phyloP scores from a whole-genome alignment of 2,329 filamentous ascomycete species.

The Eutypella sp. region DNA sequence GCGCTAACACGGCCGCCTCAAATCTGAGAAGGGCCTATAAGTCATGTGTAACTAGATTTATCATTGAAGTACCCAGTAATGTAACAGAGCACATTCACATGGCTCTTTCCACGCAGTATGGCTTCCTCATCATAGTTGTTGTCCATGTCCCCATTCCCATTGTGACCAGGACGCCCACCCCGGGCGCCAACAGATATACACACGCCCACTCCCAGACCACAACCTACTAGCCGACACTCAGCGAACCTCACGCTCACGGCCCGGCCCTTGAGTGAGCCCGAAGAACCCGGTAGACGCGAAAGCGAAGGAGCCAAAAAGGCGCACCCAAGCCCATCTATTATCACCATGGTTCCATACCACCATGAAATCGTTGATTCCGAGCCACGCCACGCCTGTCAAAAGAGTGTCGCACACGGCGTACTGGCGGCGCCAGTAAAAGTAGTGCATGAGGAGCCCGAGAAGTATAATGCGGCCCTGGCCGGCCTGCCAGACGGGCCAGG shows the following conservation, averaged over 20 bases:
- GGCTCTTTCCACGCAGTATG: too few species aligned
- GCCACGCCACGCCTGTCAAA: constrained; percentile 3
- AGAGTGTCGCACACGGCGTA: constrained; percentile 7
- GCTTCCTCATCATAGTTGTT: too few species aligned
- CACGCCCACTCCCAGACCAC: too few species aligned
- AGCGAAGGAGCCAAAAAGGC: constrained; percentile 1
- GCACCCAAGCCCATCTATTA: background rate
- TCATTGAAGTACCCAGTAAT: too few species aligned
- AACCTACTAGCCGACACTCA: constrained; percentile 1
- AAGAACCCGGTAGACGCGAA: constrained; percentile 4
- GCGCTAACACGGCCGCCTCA: too few species aligned
- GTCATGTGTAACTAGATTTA: too few species aligned
- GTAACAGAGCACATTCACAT: too few species aligned
- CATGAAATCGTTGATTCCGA: constrained; percentile 4
- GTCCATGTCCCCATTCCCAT: too few species aligned
- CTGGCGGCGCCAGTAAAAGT: constrained; percentile 7
- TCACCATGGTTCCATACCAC: background rate
- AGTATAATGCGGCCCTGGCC: constrained; percentile 13
- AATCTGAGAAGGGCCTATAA: too few species aligned
- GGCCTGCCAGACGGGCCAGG: constrained; percentile 24
- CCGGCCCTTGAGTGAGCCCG: constrained; percentile 2
- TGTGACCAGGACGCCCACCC: too few species aligned
- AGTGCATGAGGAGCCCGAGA: constrained; percentile 7
- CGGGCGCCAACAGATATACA: too few species aligned
- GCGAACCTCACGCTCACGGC: background rate